Percentiles rank a stretch among this genome's conserved stretches.
Evolutionary conservation across 106 monocot species (phyloP).

Genomic region (Acorus gramineus): DNA sequence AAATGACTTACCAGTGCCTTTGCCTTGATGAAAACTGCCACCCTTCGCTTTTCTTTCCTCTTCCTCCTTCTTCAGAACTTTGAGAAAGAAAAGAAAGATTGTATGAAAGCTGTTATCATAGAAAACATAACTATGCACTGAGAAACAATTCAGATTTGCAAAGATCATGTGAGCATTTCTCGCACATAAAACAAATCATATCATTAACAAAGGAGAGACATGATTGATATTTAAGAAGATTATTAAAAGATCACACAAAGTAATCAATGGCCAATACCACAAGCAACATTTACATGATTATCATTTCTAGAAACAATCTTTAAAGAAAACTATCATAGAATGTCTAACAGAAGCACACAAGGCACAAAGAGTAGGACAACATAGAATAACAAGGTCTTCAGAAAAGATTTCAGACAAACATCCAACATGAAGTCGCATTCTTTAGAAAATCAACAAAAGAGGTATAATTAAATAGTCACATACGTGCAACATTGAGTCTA

Average conservation of each 20-base stretch:
- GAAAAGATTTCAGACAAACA: too few relatives aligned
- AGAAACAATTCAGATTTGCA: too few relatives aligned
- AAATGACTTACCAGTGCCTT: slow-evolving; percentile 26
- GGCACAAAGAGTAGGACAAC: too few relatives aligned
- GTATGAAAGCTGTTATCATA: background rate
- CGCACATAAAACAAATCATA: too few relatives aligned
- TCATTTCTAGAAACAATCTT: too few relatives aligned
- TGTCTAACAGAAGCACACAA: too few relatives aligned
- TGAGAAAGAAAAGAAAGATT: slow-evolving; percentile 7
- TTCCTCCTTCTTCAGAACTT: slow-evolving; percentile 82
- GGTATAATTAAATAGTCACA: slow-evolving; percentile 9
- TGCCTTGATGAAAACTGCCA: slow-evolving; percentile 9
- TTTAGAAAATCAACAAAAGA: too few relatives aligned
- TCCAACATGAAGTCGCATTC: too few relatives aligned
- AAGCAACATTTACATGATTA: too few relatives aligned
- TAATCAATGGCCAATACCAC: background rate
- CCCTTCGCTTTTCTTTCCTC: slow-evolving; percentile 48
- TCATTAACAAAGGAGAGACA: background rate
- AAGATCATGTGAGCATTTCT: too few relatives aligned
- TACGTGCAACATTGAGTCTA: slow-evolving; percentile 72
- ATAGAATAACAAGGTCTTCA: too few relatives aligned
- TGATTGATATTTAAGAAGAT: background rate
- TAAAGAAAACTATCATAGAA: too few relatives aligned
- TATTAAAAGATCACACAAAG: background rate
- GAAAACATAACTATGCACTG: background rate